These are phyloP conservation scores for Botrytis aclada DNA, from an alignment of 2,329 filamentous ascomycete species.

Conservation along the genomic window DNA sequence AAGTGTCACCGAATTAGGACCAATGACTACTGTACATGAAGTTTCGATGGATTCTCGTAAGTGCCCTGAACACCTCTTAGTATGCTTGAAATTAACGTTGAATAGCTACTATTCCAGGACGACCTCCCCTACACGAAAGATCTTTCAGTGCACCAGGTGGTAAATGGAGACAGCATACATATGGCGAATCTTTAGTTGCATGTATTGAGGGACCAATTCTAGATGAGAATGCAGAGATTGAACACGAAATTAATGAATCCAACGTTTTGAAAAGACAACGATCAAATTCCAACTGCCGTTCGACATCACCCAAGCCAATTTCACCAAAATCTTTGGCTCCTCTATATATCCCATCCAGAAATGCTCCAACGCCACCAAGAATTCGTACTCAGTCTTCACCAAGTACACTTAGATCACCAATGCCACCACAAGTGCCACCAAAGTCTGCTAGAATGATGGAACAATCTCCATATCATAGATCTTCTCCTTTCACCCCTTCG, in stretches of 20 bases:
- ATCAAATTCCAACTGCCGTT: neutral
- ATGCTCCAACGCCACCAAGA: slow-evolving; percentile 23
- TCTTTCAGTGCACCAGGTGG: slow-evolving; percentile 59
- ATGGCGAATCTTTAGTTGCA: slow-evolving; percentile 38
- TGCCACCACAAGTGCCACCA: slow-evolving; percentile 41
- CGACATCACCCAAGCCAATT: slow-evolving; percentile 39
- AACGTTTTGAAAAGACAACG: neutral
- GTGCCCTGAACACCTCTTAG: slow-evolving; percentile 33
- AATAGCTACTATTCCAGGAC: slow-evolving; percentile 64
- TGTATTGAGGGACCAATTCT: slow-evolving; percentile 37
- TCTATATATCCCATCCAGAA: slow-evolving; percentile 51
- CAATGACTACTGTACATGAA: slow-evolving; percentile 68
- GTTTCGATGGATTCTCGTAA: slow-evolving; percentile 67
- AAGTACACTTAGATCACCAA: slow-evolving; percentile 47
- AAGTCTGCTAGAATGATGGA: slow-evolving; percentile 44
- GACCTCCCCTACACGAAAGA: slow-evolving; percentile 61
- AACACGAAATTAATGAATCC: neutral
- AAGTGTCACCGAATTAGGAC: slow-evolving; percentile 62
- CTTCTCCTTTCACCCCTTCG: slow-evolving; percentile 40
- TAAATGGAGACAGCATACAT: slow-evolving; percentile 47
- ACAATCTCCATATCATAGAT: slow-evolving; percentile 44
- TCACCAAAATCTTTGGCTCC: slow-evolving; percentile 55
- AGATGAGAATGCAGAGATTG: slow-evolving; percentile 39
- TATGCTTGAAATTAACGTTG: slow-evolving; percentile 19
- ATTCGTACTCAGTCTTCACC: slow-evolving; percentile 25